A percentile compares a stretch with the other conserved stretches of the same genome.
Conservation (phyloP, 192 early-diverging fungal species). For the Coemansia umbellata region DNA sequence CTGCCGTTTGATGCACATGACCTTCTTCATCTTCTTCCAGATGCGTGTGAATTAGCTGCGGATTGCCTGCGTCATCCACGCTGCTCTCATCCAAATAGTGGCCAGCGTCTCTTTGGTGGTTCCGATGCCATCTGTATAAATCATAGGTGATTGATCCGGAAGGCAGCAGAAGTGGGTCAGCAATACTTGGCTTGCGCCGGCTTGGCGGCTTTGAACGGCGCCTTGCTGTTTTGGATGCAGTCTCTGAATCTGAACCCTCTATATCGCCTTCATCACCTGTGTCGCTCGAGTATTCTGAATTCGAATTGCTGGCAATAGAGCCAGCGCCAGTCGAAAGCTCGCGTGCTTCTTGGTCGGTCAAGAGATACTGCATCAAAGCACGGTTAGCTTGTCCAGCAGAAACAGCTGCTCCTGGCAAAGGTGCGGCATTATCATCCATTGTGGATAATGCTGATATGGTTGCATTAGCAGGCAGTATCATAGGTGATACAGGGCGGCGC, state of each 20-base stretch:
- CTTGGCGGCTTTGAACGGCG: neutral
- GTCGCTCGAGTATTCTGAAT: conserved; percentile 5
- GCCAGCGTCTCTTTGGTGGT: conserved; percentile 42
- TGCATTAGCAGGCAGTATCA: conserved; percentile 1
- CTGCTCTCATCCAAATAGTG: neutral
- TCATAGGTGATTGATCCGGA: conserved; percentile 80
- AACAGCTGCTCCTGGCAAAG: neutral
- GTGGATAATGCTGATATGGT: neutral
- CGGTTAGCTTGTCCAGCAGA: conserved; percentile 22
- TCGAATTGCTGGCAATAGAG: neutral
- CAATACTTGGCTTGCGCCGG: conserved; percentile 5
- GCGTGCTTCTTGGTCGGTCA: conserved; percentile 25
- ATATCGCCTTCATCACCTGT: conserved; percentile 2
- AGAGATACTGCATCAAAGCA: conserved; percentile 21
- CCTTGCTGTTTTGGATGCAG: neutral
- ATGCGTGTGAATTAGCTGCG: neutral
- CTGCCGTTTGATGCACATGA: conserved; percentile 6
- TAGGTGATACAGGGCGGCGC: no score
- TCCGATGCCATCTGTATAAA: conserved; percentile 78
- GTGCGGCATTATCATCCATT: neutral
- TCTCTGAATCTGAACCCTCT: conserved; percentile 3
- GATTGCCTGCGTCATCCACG: conserved; percentile 25
- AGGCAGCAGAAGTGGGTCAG: conserved; percentile 52
- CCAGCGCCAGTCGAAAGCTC: conserved; percentile 5
- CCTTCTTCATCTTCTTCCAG: neutral